Evolutionary conservation across 1,284 basidiomycete species (phyloP), one percentile per base, ranked within the genome.

Genomic region (Neolentinus lepideus): DNA sequence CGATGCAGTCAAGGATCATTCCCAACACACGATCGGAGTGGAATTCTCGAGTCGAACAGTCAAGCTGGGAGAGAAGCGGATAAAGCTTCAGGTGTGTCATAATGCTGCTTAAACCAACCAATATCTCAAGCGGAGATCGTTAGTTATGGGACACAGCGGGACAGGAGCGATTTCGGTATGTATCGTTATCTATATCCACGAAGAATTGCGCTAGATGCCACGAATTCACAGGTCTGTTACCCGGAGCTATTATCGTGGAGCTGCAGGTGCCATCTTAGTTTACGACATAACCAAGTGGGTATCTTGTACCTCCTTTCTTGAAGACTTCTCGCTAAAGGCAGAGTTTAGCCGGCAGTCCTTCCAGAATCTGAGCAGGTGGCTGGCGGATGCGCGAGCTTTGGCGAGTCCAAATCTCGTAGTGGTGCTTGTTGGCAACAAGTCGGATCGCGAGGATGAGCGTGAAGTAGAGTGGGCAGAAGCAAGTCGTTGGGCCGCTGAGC

Each of bases 81-180:
- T 97, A 61, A 98, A 98, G 71, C 78, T 98, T 33, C 94, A 96
- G 81, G 93, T 93, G 59, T 60, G 80, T 64, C n/a, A n/a, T n/a
- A n/a, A n/a, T 10, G 11, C 31, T 52, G 24, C 43, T 27, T 10
- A 46, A 26, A 26, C 9, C 29, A 4, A 9, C 19, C 55, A 3
- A 31, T 54, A 33, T 43, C 3, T 47, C 22, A 52, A 53, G 22
- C 31, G 22, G 33, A 25, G 43, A 19, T 38, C 38, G 25, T n/a
- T 48, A 97, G 90, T 74, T 97, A 54, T 98, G 94, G 94, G 94
- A 97, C 71, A 97, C 94, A n/a, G 94, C 94, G 36, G 94, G 94
- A 19, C 94, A 97, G 72, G 94, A 97, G 71, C 80, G 94, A 59
- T 97, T 97, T 69, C 81, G 92, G 83, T 90, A 59, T 56, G 77